Conservation (phyloP, 139 green algal genomes). For the Spirogloea muscicola region DNA sequence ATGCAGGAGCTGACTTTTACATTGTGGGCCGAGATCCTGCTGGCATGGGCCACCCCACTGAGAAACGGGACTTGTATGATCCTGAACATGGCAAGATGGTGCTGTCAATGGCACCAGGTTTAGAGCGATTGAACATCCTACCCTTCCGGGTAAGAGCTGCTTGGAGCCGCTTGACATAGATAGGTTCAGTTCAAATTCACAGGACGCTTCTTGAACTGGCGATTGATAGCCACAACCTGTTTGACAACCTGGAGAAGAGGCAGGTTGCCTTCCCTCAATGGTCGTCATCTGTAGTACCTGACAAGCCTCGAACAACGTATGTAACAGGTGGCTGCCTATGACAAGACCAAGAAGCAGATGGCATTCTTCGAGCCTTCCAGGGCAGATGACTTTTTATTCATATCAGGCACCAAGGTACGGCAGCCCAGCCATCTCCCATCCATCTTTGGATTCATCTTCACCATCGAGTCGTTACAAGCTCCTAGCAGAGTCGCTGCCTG, state of each 20-base stretch:
- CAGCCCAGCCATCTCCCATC: no score
- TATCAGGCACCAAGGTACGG: conserved; percentile 42
- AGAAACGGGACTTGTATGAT: conserved; percentile 37
- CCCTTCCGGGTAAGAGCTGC: conserved; percentile 23
- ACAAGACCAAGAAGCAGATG: conserved; percentile 41
- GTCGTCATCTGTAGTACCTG: not conserved
- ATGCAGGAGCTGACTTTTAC: conserved; percentile 40
- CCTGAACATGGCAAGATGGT: conserved; percentile 46
- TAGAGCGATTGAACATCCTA: conserved; percentile 41
- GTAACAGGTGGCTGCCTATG: conserved; percentile 37
- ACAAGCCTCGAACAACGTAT: not conserved
- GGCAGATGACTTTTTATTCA: conserved; percentile 42
- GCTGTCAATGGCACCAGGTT: conserved; percentile 37
- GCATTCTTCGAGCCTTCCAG: conserved; percentile 37
- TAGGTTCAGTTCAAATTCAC: not conserved
- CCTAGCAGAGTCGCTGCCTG: no score
- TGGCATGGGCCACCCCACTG: conserved; percentile 41
- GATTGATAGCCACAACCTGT: not conserved
- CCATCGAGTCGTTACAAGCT: no score
- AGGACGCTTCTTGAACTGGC: not conserved
- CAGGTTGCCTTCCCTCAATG: no score
- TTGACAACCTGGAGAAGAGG: no score
- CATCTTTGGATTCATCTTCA: no score
- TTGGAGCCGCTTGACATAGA: not conserved
- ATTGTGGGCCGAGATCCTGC: conserved; percentile 39